A percentile compares a stretch with the other conserved stretches of the same genome.
phyloP scores from a whole-genome alignment of 2,329 filamentous ascomycete species.

The Bertia moriformis region DNA sequence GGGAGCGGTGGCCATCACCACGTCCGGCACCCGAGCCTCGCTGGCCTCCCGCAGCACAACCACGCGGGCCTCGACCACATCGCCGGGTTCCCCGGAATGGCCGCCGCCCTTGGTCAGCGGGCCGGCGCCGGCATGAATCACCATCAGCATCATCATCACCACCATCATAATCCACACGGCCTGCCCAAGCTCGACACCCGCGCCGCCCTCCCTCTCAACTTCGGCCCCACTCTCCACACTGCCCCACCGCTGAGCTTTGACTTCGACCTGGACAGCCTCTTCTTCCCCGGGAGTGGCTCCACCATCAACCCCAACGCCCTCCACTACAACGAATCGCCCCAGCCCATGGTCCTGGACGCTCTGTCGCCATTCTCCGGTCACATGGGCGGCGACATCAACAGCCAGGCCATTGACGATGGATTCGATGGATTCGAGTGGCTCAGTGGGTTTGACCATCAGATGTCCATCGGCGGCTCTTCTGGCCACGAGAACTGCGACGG shows the following conservation, averaged over 20 bases:
- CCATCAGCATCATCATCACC: too few species aligned
- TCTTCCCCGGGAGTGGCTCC: conserved; percentile 54
- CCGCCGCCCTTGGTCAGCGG: background rate
- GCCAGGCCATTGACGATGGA: conserved; percentile 44
- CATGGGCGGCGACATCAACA: conserved; percentile 45
- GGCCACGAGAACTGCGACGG: too few species aligned
- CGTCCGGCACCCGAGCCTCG: conserved; percentile 62
- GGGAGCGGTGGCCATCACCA: too few species aligned
- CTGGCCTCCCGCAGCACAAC: conserved; percentile 36
- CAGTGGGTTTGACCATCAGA: conserved; percentile 64
- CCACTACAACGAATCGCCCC: conserved; percentile 70
- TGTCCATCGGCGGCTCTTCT: conserved; percentile 46
- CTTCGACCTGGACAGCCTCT: conserved; percentile 47
- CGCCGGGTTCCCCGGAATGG: background rate
- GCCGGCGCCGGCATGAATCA: too few species aligned
- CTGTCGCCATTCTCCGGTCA: conserved; percentile 42
- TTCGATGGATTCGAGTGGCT: conserved; percentile 68
- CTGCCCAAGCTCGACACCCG: conserved; percentile 76
- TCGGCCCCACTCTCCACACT: conserved; percentile 56
- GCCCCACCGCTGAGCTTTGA: conserved; percentile 44
- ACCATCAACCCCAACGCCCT: conserved; percentile 62
- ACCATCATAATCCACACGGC: too few species aligned
- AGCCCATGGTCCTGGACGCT: conserved; percentile 47
- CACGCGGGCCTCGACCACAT: background rate
- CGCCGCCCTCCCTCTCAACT: conserved; percentile 47